Evolutionary conservation across 2,329 filamentous ascomycete genomes (phyloP).

Genomic region (Massarina eburnea): DNA sequence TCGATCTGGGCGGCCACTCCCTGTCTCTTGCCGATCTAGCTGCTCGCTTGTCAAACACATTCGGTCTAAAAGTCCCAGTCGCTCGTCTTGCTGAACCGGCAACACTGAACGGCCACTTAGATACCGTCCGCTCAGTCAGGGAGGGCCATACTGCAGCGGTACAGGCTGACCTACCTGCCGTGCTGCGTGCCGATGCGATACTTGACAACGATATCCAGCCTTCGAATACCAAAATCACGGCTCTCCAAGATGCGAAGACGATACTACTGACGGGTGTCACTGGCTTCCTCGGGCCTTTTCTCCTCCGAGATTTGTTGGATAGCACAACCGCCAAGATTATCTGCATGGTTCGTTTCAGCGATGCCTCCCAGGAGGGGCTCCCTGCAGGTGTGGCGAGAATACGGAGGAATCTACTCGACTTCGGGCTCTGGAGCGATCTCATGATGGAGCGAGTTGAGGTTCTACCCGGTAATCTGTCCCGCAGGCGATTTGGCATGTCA

Average conservation of each 20-base stretch:
- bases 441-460: constrained; percentile 79
- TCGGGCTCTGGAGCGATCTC: constrained; percentile 74
- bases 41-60: constrained; percentile 67
- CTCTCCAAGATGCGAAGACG: constrained; percentile 66
- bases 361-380: constrained; percentile 64
- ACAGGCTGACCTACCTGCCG: constrained; percentile 72
- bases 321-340: constrained; percentile 69
- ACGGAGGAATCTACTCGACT: constrained; percentile 73
- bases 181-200: constrained; percentile 66
- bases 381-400: constrained; percentile 71
- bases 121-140: constrained; percentile 69
- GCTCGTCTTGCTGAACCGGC: constrained; percentile 70
- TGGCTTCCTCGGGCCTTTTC: constrained; percentile 74
- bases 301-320: constrained; percentile 69
- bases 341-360: constrained; percentile 72
- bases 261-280: constrained; percentile 75
- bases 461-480: constrained; percentile 70
- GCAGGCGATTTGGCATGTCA: constrained; percentile 68
- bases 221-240: constrained; percentile 54
- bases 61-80: constrained; percentile 73
- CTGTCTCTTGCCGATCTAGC: constrained; percentile 75
- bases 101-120: constrained; percentile 71
- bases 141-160: constrained; percentile 74
- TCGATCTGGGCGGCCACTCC: constrained; percentile 79
- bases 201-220: constrained; percentile 71